phyloP scores from a whole-genome alignment of 2,329 filamentous ascomycete genomes.

The Colletotrichum aenigma region DNA sequence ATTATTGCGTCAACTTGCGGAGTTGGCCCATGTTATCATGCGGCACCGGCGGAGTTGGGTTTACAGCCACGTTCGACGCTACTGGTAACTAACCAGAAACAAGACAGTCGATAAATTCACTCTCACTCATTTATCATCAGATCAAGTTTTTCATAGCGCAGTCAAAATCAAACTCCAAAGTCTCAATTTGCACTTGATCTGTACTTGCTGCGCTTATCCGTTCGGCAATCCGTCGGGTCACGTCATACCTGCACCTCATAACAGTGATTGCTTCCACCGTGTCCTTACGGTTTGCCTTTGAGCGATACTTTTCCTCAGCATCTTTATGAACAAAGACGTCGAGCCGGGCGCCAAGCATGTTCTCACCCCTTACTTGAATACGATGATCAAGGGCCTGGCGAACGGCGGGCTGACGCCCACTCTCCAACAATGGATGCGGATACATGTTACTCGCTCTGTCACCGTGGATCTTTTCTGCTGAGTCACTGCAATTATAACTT shows the following conservation, averaged over 20 bases:
- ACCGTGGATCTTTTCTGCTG: neutral
- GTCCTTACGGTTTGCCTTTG: neutral
- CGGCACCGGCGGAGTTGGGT: neutral
- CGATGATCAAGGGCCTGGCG: neutral
- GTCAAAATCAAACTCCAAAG: neutral
- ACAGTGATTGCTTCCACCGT: neutral
- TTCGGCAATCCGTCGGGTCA: neutral
- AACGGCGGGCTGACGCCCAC: neutral
- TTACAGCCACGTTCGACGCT: neutral
- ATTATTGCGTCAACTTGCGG: neutral
- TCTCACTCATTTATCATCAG: fast-evolving
- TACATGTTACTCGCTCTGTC: neutral
- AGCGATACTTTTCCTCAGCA: neutral
- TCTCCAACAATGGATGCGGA: neutral
- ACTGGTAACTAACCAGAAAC: neutral
- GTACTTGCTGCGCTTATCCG: neutral
- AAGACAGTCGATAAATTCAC: neutral
- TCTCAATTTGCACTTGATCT: neutral
- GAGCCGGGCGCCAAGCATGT: neutral
- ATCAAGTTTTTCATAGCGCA: fast-evolving
- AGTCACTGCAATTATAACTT: neutral
- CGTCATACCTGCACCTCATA: neutral
- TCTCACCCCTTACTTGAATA: neutral
- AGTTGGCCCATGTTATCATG: neutral
- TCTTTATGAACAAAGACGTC: neutral